Evolutionary conservation across 345 rosid genomes (phyloP).

Genomic region (Arabis alpina): DNA sequence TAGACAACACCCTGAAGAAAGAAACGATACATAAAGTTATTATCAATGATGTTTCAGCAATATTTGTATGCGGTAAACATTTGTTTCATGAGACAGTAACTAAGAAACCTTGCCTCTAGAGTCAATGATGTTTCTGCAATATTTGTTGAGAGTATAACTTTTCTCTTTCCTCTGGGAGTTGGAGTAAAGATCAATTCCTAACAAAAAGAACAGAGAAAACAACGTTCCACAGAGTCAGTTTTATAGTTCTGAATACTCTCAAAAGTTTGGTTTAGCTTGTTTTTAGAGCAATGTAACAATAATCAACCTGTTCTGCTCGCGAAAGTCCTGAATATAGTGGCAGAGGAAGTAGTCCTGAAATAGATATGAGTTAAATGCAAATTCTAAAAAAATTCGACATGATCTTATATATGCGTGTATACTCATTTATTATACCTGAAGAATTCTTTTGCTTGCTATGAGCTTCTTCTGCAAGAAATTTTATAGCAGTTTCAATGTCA

Average conservation of each 20-base stretch:
- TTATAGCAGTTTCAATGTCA: constrained; percentile 79
- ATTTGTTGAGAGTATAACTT: constrained; percentile 91
- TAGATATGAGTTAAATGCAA: constrained; percentile 29
- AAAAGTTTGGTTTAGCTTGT: constrained; percentile 5
- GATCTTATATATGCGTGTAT: not conserved
- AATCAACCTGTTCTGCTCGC: constrained; percentile 75
- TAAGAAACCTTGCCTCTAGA: constrained; percentile 64
- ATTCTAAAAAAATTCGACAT: constrained; percentile 1
- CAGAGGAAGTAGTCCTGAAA: constrained; percentile 76
- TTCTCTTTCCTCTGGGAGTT: constrained; percentile 89
- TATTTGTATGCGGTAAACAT: not conserved
- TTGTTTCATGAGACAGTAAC: not conserved
- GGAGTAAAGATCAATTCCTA: constrained; percentile 89
- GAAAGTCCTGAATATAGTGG: constrained; percentile 92
- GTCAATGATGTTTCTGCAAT: constrained; percentile 96
- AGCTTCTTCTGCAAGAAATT: constrained; percentile 75
- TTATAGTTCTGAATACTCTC: not conserved
- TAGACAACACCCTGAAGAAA: constrained; percentile 81
- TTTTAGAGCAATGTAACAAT: not conserved
- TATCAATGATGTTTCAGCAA: constrained; percentile 13
- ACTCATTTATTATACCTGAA: constrained; percentile 52
- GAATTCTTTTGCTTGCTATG: constrained; percentile 62
- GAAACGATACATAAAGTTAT: not conserved
- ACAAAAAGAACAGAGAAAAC: constrained; percentile 28
- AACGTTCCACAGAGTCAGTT: not conserved